These are phyloP conservation scores for Scheffersomyces titani DNA, from an alignment of 1,139 yeast genomes.

Conservation along the genomic window DNA sequence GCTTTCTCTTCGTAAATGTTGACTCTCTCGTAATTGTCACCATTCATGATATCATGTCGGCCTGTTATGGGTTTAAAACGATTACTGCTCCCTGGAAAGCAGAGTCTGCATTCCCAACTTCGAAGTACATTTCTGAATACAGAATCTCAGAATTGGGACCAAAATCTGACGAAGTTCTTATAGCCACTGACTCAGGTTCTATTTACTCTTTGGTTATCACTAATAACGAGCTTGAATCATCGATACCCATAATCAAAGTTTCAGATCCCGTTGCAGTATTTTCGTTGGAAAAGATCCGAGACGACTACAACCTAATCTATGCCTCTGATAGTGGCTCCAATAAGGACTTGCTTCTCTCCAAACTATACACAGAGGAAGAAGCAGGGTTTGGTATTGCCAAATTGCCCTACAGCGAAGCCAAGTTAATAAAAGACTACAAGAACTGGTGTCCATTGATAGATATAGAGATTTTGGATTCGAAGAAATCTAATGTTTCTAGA, in stretches of 20 bases:
- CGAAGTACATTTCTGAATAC: constrained; percentile 28
- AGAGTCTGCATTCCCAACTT: constrained; percentile 38
- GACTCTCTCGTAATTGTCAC: constrained; percentile 30
- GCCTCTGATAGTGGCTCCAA: constrained; percentile 39
- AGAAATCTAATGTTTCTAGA: constrained; percentile 15
- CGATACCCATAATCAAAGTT: constrained; percentile 26
- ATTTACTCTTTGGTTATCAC: constrained; percentile 30
- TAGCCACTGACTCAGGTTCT: constrained; percentile 45
- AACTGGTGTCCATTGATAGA: constrained; percentile 57
- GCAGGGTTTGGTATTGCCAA: constrained; percentile 10
- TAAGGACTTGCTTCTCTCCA: constrained; percentile 25
- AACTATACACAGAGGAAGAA: constrained; percentile 12
- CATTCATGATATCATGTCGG: constrained; percentile 49
- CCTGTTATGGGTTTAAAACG: constrained; percentile 37
- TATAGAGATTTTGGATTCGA: constrained; percentile 34
- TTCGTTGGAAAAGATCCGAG: constrained; percentile 21
- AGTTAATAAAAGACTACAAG: constrained; percentile 27
- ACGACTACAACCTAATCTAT: constrained; percentile 27
- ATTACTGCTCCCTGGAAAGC: constrained; percentile 14
- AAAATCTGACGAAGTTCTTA: constrained; percentile 33
- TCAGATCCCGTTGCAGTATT: constrained; percentile 37
- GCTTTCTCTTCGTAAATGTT: constrained; percentile 36
- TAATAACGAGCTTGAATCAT: constrained; percentile 3
- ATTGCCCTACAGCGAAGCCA: constrained; percentile 9
- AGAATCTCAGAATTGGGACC: constrained; percentile 11